phyloP scores from a whole-genome alignment of 257 asterid genomes.

The Gentiana dahurica region DNA sequence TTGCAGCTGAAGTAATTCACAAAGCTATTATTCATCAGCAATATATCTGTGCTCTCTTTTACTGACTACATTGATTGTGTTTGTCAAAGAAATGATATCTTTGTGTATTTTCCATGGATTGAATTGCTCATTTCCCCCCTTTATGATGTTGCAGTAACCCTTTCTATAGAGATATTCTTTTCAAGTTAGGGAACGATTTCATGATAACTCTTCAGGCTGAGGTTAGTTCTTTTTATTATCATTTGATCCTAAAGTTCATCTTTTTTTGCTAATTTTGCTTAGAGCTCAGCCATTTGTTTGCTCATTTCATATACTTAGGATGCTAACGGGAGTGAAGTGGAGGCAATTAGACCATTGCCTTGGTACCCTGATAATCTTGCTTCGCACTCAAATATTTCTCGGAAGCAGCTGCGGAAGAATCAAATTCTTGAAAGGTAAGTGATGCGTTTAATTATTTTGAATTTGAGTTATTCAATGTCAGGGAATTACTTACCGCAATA shows the following conservation, averaged over 20 bases:
- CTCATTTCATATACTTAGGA: constrained; percentile 32
- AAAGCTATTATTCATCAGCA: no score
- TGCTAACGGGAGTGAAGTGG: constrained; percentile 59
- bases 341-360: constrained; percentile 66
- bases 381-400: constrained; percentile 92
- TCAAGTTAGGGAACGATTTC: constrained; percentile 79
- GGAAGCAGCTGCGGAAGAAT: constrained; percentile 85
- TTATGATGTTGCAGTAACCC: constrained; percentile 57
- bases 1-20: no score
- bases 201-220: constrained; percentile 71
- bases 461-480: neutral
- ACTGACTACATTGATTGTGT: no score
- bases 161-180: constrained; percentile 60
- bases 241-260: neutral
- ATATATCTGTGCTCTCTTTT: no score
- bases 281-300: neutral
- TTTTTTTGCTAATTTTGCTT: no score
- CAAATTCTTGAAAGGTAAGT: constrained; percentile 75
- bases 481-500: no score
- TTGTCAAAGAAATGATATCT: no score
- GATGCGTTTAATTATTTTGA: constrained; percentile 1
- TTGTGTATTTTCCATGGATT: neutral
- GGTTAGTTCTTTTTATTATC: constrained; percentile 28
- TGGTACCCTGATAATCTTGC: constrained; percentile 98
- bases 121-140: neutral